These are phyloP conservation scores for Aspergillus proliferans DNA, from an alignment of 2,329 filamentous ascomycete species.

Conservation along the genomic window DNA sequence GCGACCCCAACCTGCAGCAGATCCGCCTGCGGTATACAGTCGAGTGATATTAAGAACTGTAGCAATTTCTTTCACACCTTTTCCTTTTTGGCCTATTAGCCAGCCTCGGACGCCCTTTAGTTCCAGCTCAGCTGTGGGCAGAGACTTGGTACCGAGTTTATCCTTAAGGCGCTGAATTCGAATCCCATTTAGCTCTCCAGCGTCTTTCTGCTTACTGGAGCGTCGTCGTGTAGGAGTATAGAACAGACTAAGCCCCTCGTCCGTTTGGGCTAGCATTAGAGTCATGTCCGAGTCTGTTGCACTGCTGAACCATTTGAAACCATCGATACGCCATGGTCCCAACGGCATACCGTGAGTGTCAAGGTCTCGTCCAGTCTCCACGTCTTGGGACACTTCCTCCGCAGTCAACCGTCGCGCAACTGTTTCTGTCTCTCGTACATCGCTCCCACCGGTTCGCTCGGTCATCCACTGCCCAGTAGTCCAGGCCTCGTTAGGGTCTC, in stretches of 20 bases:
- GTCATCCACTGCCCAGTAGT: slow-evolving; percentile 77
- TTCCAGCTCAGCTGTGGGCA: slow-evolving; percentile 60
- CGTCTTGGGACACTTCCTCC: slow-evolving; percentile 16
- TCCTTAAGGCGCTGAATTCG: slow-evolving; percentile 59
- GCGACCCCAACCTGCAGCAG: slow-evolving; percentile 16
- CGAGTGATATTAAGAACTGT: slow-evolving; percentile 58
- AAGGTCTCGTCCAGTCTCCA: not conserved
- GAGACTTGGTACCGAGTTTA: slow-evolving; percentile 59
- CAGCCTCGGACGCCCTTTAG: slow-evolving; percentile 53
- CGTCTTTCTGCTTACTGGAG: slow-evolving; percentile 3
- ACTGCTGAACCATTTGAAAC: slow-evolving; percentile 57
- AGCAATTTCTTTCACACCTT: slow-evolving; percentile 57
- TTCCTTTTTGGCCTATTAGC: slow-evolving; percentile 56
- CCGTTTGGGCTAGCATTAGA: slow-evolving; percentile 57
- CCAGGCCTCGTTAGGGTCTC: slow-evolving; percentile 40
- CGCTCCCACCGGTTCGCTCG: slow-evolving; percentile 61
- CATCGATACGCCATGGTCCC: slow-evolving; percentile 55
- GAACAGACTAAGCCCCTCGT: slow-evolving; percentile 53
- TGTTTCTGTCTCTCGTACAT: slow-evolving; percentile 64
- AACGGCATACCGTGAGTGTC: slow-evolving; percentile 1
- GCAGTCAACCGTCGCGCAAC: slow-evolving; percentile 33
- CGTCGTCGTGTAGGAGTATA: slow-evolving; percentile 55
- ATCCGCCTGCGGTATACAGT: slow-evolving; percentile 18
- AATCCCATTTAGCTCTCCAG: slow-evolving; percentile 56
- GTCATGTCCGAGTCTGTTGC: slow-evolving; percentile 61